Conservation (phyloP, 2,329 filamentous ascomycete species). For the Phaeoacremonium minimum region DNA sequence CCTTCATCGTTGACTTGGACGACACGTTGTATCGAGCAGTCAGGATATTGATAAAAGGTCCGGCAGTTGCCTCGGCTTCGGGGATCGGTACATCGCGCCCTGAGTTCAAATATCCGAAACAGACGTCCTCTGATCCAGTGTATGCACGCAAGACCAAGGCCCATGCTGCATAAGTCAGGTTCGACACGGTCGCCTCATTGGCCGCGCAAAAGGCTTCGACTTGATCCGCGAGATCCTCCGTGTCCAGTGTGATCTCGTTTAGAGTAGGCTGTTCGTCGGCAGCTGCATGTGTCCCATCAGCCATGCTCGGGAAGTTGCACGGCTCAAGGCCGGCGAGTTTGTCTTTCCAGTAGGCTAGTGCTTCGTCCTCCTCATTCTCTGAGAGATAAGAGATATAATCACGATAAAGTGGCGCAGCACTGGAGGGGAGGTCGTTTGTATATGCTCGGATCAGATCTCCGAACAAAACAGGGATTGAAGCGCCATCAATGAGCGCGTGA, state of each 20-base stretch:
- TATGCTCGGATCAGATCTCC: constrained; percentile 40
- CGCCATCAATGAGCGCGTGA: constrained; percentile 47
- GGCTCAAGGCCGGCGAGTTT: constrained; percentile 38
- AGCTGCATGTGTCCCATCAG: constrained; percentile 7
- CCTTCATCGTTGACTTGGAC: too few relatives aligned
- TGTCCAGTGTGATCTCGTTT: constrained; percentile 11
- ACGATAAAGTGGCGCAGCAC: constrained; percentile 27
- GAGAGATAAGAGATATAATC: constrained; percentile 27
- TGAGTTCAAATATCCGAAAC: neutral
- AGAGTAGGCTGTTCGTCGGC: constrained; percentile 11
- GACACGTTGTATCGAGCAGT: too few relatives aligned
- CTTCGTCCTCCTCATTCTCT: constrained; percentile 20
- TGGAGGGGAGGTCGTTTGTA: constrained; percentile 28
- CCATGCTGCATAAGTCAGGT: constrained; percentile 28
- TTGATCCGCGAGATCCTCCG: too few relatives aligned
- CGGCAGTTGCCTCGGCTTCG: neutral
- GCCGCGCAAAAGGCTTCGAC: constrained; percentile 32
- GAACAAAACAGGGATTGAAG: constrained; percentile 41
- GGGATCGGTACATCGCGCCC: constrained; percentile 8
- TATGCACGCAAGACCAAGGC: neutral
- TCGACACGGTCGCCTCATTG: constrained; percentile 40
- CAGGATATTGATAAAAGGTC: constrained; percentile 16
- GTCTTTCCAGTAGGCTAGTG: constrained; percentile 36
- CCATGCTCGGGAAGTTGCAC: constrained; percentile 34
- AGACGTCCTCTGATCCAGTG: neutral